Conservation (phyloP, 768 basidiomycete species). For the Omphalotus guepiniiformis region DNA sequence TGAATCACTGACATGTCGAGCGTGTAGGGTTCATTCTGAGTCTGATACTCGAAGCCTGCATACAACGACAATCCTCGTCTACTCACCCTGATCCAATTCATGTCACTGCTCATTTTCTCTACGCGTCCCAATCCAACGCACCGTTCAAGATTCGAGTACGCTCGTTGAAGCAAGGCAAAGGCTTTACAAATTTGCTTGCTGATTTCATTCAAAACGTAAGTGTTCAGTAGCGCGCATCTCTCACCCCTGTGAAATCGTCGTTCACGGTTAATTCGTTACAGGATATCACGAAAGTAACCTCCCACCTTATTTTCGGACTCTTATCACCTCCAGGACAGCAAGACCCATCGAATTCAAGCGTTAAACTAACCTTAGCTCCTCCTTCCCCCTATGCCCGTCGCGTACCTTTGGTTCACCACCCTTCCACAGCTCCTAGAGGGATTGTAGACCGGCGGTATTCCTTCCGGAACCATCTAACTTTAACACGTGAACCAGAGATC, state of each 20-base stretch:
- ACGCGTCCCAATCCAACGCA: constrained; percentile 34
- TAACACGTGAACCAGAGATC: constrained; percentile 39
- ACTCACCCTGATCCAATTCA: constrained; percentile 54
- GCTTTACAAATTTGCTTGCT: constrained; percentile 55
- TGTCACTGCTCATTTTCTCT: constrained; percentile 56
- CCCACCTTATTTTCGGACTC: constrained; percentile 54
- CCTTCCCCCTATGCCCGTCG: constrained; percentile 58
- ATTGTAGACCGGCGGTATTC: not conserved
- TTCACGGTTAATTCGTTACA: constrained; percentile 18
- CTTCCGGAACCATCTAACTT: constrained; percentile 21
- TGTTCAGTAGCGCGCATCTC: constrained; percentile 1
- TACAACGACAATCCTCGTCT: constrained; percentile 43
- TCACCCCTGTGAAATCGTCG: no score
- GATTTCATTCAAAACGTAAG: constrained; percentile 51
- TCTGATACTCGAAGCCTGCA: constrained; percentile 49
- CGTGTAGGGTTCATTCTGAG: constrained; percentile 58
- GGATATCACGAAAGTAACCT: constrained; percentile 42
- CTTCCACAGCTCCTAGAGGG: constrained; percentile 30
- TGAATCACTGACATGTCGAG: no score
- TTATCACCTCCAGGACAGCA: constrained; percentile 24
- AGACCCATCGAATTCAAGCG: constrained; percentile 1
- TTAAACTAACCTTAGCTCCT: constrained; percentile 31
- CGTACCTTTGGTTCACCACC: constrained; percentile 53
- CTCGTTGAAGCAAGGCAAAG: constrained; percentile 43
- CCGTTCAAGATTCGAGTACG: constrained; percentile 46